Percentiles rank a stretch among this genome's conserved stretches.
These are phyloP conservation scores for Cordyceps farinosa DNA, from an alignment of 2,329 filamentous ascomycete species.

Conservation along the genomic window DNA sequence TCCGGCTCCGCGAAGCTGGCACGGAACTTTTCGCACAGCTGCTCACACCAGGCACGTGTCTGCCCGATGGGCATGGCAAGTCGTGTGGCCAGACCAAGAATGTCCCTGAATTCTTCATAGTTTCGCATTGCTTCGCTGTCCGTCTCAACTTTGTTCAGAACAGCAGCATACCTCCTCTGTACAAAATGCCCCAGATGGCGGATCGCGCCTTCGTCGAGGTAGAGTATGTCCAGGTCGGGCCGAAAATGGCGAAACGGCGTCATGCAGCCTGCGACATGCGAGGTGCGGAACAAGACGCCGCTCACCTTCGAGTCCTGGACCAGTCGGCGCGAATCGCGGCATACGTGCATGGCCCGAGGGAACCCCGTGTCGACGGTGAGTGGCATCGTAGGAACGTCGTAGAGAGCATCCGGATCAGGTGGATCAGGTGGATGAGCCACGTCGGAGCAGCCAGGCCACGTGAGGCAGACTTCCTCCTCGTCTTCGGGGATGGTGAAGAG, in stretches of 20 bases:
- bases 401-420: neutral
- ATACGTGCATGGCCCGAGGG: neutral
- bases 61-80: too few relatives aligned
- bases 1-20: neutral
- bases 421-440: neutral
- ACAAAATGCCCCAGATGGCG: neutral
- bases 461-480: constrained; percentile 1
- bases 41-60: too few relatives aligned
- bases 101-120: too few relatives aligned
- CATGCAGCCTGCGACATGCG: neutral
- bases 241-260: neutral
- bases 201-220: neutral
- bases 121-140: neutral
- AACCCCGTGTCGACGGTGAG: constrained; percentile 6
- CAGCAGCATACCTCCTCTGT: too few relatives aligned
- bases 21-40: too few relatives aligned
- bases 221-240: neutral
- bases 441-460: neutral
- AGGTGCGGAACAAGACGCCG: neutral
- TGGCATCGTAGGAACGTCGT: neutral
- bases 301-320: neutral
- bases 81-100: too few relatives aligned
- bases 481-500: neutral
- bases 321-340: neutral
- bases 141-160: too few relatives aligned